Evolutionary conservation across 1,284 basidiomycete species (phyloP).

Genomic region (Vanrija pseudolonga): DNA sequence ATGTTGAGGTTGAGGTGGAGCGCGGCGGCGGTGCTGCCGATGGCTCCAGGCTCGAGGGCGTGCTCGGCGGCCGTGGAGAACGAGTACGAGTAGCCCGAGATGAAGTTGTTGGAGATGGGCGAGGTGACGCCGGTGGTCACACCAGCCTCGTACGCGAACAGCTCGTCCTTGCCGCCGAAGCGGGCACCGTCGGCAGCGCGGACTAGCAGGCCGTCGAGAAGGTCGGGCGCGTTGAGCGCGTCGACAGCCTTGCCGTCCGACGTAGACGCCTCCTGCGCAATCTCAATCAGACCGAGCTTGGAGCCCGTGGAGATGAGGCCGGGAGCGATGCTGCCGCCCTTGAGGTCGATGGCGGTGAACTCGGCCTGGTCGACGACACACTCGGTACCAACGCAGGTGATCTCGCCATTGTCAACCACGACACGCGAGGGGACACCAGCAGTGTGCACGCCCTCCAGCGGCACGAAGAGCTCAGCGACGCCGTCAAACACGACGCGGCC

Average conservation of each 20-base stretch:
- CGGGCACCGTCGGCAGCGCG: conserved; percentile 69
- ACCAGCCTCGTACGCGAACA: conserved; percentile 55
- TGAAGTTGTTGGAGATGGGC: conserved; percentile 48
- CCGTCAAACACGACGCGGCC: conserved; percentile 46
- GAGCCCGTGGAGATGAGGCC: conserved; percentile 49
- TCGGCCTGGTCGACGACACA: conserved; percentile 17
- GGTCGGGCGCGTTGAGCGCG: conserved; percentile 48
- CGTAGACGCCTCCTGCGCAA: conserved; percentile 60
- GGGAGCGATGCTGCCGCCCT: conserved; percentile 49
- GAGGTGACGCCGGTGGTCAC: conserved; percentile 59
- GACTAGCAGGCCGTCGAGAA: conserved; percentile 58
- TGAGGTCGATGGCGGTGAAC: conserved; percentile 45
- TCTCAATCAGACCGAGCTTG: conserved; percentile 49
- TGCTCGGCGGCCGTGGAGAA: conserved; percentile 64
- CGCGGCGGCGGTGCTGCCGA: conserved; percentile 65
- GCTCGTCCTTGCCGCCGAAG: conserved; percentile 64
- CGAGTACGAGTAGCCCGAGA: conserved; percentile 63
- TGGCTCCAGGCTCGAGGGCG: conserved; percentile 63
- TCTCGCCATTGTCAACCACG: conserved; percentile 46
- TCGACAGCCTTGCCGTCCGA: conserved; percentile 55
- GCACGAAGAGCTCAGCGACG: conserved; percentile 32
- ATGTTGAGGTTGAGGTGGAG: conserved; percentile 64
- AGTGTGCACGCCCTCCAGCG: neutral
- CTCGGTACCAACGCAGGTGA: conserved; percentile 42
- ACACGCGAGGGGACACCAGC: conserved; percentile 7